Percentiles rank a stretch among this genome's conserved stretches.
Evolutionary conservation across 129 eudicot species (phyloP).

Genomic region (Lactuca sativa): DNA sequence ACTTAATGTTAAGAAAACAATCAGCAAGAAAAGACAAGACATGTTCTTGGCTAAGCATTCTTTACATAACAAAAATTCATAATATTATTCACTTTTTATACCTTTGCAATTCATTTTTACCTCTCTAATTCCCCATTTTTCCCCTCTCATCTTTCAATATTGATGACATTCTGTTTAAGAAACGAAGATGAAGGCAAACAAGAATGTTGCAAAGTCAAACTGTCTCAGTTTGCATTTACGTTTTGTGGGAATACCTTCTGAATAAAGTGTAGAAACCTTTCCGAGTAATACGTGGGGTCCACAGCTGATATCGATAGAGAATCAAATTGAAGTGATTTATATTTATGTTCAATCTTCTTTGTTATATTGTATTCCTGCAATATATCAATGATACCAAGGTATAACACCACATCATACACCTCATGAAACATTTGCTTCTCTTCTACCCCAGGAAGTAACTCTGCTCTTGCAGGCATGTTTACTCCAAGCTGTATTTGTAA

Average conservation of each 20-base stretch:
- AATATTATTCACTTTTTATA: neutral
- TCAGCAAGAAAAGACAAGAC: neutral
- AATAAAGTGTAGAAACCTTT: constrained; percentile 74
- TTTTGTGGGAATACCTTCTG: constrained; percentile 75
- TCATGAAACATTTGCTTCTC: constrained; percentile 60
- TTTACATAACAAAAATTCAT: neutral
- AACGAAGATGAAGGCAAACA: neutral
- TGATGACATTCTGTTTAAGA: neutral
- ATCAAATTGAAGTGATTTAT: constrained; percentile 82
- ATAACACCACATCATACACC: constrained; percentile 81
- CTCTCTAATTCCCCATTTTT: constrained; percentile 1
- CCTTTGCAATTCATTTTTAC: constrained; percentile 3
- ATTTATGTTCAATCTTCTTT: constrained; percentile 87
- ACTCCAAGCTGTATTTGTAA: constrained; percentile 95
- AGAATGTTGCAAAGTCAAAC: neutral
- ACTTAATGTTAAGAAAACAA: neutral
- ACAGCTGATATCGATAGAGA: constrained; percentile 80
- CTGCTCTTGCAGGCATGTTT: constrained; percentile 99
- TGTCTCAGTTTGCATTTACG: constrained; percentile 33
- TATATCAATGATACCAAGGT: constrained; percentile 89
- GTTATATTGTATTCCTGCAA: constrained; percentile 85
- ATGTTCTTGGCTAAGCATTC: too few species aligned
- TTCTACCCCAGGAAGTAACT: constrained; percentile 55
- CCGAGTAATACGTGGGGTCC: constrained; percentile 77
- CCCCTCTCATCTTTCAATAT: constrained; percentile 1